A percentile compares a stretch with the other conserved stretches of the same genome.
Evolutionary conservation across 148 eudicot genomes (phyloP).

Genomic region (Spergularia marina): DNA sequence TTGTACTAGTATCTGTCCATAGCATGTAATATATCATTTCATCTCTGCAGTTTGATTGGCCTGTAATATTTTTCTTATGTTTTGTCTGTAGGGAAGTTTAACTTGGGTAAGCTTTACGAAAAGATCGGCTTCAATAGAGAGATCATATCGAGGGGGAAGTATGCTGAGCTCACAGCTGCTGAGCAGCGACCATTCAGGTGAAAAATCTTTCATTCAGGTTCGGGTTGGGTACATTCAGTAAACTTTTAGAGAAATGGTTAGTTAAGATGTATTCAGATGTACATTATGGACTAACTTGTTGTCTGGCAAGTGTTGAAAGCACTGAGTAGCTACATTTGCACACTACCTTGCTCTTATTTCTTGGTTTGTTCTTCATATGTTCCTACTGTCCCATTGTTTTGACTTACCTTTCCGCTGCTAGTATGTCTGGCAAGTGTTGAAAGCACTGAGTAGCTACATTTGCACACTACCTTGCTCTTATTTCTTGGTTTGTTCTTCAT

Average conservation of each 20-base stretch:
- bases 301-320: neutral
- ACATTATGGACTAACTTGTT: neutral
- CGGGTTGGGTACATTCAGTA: neutral
- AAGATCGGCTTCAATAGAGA: slow-evolving; percentile 92
- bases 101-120: slow-evolving; percentile 74
- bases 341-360: neutral
- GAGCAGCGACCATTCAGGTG: slow-evolving; percentile 91
- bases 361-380: neutral
- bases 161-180: slow-evolving; percentile 86
- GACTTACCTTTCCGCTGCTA: neutral
- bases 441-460: neutral
- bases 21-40: neutral
- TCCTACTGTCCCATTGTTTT: neutral
- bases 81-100: slow-evolving; percentile 60
- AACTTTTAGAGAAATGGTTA: neutral
- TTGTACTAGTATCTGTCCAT: neutral
- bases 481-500: neutral
- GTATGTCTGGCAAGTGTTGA: neutral
- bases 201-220: slow-evolving; percentile 14
- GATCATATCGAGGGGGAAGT: slow-evolving; percentile 84
- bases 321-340: slow-evolving; percentile 2
- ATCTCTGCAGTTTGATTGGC: slow-evolving; percentile 4
- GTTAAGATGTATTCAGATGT: neutral
- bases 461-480: neutral
- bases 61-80: slow-evolving; percentile 5